These are phyloP conservation scores for Phytopythium chamaehyphon DNA, from an alignment of 352 stramenopile species.

Conservation along the genomic window DNA sequence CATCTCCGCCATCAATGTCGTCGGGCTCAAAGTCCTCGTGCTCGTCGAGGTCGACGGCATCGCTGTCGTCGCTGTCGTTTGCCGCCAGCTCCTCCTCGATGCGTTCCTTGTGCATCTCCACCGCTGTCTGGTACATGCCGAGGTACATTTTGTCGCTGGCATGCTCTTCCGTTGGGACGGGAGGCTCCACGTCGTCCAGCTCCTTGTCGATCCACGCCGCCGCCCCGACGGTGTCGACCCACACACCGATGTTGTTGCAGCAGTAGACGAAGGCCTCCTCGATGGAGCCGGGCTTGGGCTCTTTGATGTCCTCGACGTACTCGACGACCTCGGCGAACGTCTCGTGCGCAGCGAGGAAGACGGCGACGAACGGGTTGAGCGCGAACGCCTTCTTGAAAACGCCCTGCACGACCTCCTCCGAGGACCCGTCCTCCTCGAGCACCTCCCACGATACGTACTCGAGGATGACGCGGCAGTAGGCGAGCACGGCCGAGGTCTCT, in stretches of 20 bases:
- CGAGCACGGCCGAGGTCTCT: conserved; percentile 57
- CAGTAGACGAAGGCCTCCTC: conserved; percentile 83
- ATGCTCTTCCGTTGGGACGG: conserved; percentile 45
- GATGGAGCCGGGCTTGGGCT: conserved; percentile 62
- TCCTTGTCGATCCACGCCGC: conserved; percentile 84
- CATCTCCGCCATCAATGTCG: conserved; percentile 50
- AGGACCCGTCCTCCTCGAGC: conserved; percentile 75
- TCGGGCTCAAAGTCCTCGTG: conserved; percentile 47
- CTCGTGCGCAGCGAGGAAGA: conserved; percentile 76
- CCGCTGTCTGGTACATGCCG: conserved; percentile 82
- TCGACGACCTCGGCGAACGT: conserved; percentile 79
- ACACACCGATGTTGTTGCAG: conserved; percentile 78
- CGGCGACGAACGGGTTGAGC: conserved; percentile 81
- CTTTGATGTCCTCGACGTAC: conserved; percentile 81
- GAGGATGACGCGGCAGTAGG: conserved; percentile 80
- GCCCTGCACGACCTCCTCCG: conserved; percentile 66
- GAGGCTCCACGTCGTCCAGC: conserved; percentile 41
- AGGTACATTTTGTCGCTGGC: conserved; percentile 79
- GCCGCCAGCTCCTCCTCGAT: conserved; percentile 28
- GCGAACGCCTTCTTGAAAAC: conserved; percentile 66
- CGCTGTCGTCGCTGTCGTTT: conserved; percentile 23
- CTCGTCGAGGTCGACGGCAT: conserved; percentile 33
- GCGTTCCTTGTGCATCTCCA: conserved; percentile 84
- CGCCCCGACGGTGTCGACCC: conserved; percentile 79
- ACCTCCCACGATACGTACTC: conserved; percentile 89